phyloP scores from a whole-genome alignment of 164 flowering plant species.

The Nymphaea colorata region DNA sequence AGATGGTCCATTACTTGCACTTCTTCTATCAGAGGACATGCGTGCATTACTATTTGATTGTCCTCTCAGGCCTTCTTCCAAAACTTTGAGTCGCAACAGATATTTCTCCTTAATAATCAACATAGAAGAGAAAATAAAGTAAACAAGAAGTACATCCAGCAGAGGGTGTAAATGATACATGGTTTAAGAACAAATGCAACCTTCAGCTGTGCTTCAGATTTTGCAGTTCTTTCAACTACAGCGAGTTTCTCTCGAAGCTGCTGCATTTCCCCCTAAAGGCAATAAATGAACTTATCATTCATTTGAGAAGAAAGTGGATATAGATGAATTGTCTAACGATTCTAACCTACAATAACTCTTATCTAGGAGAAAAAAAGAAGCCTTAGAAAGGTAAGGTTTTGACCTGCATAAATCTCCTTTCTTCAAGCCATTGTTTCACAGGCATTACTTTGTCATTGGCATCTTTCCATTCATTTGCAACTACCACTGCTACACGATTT shows the following conservation, averaged over 20 bases:
- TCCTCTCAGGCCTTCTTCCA: slow-evolving; percentile 63
- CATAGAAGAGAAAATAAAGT: neutral
- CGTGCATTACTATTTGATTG: slow-evolving; percentile 30
- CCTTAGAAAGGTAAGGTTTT: no score
- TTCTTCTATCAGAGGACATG: slow-evolving; percentile 48
- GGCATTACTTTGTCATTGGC: slow-evolving; percentile 90
- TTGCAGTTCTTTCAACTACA: slow-evolving; percentile 59
- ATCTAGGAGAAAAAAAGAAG: no score
- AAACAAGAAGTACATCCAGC: neutral
- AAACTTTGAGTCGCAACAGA: slow-evolving; percentile 51
- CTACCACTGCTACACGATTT: slow-evolving; percentile 74
- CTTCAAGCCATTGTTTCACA: slow-evolving; percentile 64
- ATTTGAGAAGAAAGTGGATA: no score
- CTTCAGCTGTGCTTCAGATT: slow-evolving; percentile 69
- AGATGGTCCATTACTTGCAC: slow-evolving; percentile 44
- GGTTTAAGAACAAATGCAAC: slow-evolving; percentile 16
- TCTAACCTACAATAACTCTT: no score
- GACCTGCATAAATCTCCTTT: slow-evolving; percentile 1
- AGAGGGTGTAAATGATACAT: neutral
- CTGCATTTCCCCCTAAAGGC: slow-evolving; percentile 74
- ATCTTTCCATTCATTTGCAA: slow-evolving; percentile 91
- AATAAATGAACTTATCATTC: neutral
- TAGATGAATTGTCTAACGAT: no score
- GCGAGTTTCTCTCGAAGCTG: slow-evolving; percentile 76
- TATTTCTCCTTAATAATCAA: slow-evolving; percentile 44